Conservation (phyloP, 768 basidiomycete genomes). For the Mycena haematopus region DNA sequence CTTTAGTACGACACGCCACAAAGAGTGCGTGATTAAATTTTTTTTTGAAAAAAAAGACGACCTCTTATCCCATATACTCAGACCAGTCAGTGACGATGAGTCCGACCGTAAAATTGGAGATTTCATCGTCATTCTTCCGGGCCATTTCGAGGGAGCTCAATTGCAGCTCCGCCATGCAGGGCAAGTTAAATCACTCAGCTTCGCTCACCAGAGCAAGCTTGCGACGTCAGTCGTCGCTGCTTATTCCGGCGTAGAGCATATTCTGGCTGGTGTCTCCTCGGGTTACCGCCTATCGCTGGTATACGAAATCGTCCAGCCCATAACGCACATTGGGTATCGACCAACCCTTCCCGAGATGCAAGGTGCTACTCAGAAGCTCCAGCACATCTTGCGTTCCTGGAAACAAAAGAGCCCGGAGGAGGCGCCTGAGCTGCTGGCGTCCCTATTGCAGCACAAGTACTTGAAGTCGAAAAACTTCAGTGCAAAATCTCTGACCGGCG, state of each 20-base stretch:
- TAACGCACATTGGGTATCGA: not conserved
- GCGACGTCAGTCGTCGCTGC: slow-evolving; percentile 27
- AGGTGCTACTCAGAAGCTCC: slow-evolving; percentile 22
- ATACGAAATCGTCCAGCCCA: slow-evolving; percentile 26
- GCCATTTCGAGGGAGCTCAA: slow-evolving; percentile 22
- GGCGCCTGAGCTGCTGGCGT: slow-evolving; percentile 20
- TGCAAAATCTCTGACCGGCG: slow-evolving; percentile 22
- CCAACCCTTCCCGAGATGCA: slow-evolving; percentile 27
- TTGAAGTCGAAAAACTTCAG: slow-evolving; percentile 13
- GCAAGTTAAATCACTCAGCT: slow-evolving; percentile 18
- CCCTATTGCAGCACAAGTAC: slow-evolving; percentile 23
- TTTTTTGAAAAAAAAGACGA: too few relatives aligned
- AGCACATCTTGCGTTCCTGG: slow-evolving; percentile 28
- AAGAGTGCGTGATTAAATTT: slow-evolving; percentile 15
- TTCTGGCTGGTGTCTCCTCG: slow-evolving; percentile 11
- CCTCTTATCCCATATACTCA: not conserved
- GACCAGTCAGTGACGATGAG: slow-evolving; percentile 21
- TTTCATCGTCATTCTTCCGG: slow-evolving; percentile 26
- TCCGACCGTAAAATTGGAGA: slow-evolving; percentile 23
- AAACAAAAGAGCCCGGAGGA: slow-evolving; percentile 16
- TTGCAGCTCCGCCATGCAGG: slow-evolving; percentile 24
- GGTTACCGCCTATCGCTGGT: slow-evolving; percentile 26
- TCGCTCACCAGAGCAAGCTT: slow-evolving; percentile 16
- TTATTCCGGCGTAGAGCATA: slow-evolving; percentile 28
- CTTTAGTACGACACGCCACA: slow-evolving; percentile 3